Conservation (phyloP, 2,329 filamentous ascomycete genomes). For the Phialophora expanda region DNA sequence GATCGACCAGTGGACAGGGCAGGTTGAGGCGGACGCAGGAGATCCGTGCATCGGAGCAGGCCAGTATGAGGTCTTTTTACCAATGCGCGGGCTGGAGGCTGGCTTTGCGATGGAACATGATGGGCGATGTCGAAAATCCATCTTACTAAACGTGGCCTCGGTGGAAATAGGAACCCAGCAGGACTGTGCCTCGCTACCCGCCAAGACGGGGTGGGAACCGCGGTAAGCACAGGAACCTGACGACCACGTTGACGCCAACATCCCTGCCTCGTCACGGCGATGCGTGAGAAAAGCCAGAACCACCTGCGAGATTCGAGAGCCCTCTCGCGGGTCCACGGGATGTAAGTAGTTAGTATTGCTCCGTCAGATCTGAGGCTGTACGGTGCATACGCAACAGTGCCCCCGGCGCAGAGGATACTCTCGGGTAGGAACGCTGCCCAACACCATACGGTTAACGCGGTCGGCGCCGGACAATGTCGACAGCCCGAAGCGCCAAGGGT, state of each 20-base stretch:
- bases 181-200: background rate
- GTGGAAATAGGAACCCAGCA: slow-evolving; percentile 10
- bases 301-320: background rate
- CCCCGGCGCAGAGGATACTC: background rate
- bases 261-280: background rate
- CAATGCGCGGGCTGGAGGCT: background rate
- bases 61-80: slow-evolving; percentile 21
- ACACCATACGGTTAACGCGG: background rate
- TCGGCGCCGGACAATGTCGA: background rate
- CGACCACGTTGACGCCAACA: background rate
- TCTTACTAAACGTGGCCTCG: slow-evolving; percentile 3
- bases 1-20: background rate
- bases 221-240: background rate
- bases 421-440: slow-evolving; percentile 1
- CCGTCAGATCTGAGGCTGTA: slow-evolving; percentile 4
- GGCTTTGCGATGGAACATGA: background rate
- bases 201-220: background rate
- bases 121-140: background rate
- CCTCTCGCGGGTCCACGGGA: too few species aligned
- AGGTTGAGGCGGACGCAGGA: background rate
- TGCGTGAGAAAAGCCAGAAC: background rate
- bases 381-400: background rate
- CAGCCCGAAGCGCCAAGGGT: background rate
- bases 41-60: background rate
- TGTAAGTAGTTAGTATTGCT: background rate